Conservation (phyloP, 2,329 filamentous ascomycete genomes). For the Biscogniauxia sp. region DNA sequence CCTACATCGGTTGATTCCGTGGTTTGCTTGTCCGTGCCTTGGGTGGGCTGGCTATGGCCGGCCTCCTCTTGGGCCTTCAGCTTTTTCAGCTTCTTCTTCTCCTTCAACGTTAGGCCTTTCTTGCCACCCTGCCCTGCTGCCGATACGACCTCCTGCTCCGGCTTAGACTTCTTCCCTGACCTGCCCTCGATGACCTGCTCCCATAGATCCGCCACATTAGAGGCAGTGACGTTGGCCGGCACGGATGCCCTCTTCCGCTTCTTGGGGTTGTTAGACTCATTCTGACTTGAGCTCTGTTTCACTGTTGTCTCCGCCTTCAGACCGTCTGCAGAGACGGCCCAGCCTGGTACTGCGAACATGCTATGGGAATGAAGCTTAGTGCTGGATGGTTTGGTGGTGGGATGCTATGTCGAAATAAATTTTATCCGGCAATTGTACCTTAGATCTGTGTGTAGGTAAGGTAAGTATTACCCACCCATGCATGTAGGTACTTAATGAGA, state of each 20-base stretch:
- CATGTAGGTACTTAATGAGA: not conserved
- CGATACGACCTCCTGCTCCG: constrained; percentile 19
- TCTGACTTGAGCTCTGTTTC: constrained; percentile 30
- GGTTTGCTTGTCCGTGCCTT: constrained; percentile 10
- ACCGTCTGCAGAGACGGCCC: constrained; percentile 72
- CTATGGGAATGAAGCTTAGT: constrained; percentile 5
- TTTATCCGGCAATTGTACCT: not conserved
- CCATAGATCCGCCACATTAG: constrained; percentile 77
- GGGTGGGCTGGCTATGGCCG: constrained; percentile 4
- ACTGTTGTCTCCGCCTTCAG: constrained; percentile 65
- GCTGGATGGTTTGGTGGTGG: not conserved
- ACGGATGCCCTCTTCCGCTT: constrained; percentile 53
- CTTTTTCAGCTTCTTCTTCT: constrained; percentile 30
- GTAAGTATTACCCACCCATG: too few relatives aligned
- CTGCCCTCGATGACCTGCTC: constrained; percentile 75
- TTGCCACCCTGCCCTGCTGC: constrained; percentile 20
- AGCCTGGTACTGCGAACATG: constrained; percentile 96
- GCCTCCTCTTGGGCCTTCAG: constrained; percentile 14
- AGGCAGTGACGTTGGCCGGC: constrained; percentile 54
- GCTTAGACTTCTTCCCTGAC: constrained; percentile 32
- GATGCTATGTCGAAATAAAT: not conserved
- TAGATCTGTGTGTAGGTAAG: too few relatives aligned
- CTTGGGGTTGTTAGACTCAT: constrained; percentile 28
- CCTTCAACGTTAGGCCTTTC: constrained; percentile 27
- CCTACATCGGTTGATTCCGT: constrained; percentile 7